phyloP scores from a whole-genome alignment of 257 asterid genomes.

The Plantago elongata region DNA sequence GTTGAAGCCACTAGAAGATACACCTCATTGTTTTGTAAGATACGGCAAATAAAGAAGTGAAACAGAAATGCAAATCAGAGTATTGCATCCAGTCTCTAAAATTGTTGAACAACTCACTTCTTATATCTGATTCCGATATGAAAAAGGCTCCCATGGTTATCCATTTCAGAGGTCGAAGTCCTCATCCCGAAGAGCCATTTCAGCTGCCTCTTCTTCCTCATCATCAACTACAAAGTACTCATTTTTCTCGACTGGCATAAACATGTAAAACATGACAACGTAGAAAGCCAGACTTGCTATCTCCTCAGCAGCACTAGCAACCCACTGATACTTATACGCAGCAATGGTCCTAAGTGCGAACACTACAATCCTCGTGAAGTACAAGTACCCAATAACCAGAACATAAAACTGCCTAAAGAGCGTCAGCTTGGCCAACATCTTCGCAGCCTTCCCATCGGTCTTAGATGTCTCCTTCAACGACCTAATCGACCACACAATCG shows the following conservation, averaged over 20 bases:
- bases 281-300: slow-evolving; percentile 72
- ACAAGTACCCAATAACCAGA: slow-evolving; percentile 77
- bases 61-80: not conserved
- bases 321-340: slow-evolving; percentile 75
- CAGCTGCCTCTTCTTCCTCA: slow-evolving; percentile 86
- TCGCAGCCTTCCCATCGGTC: slow-evolving; percentile 87
- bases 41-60: not conserved
- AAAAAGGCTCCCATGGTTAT: no score
- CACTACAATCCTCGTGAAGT: slow-evolving; percentile 84
- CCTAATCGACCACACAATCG: slow-evolving; percentile 90
- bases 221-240: slow-evolving; percentile 78
- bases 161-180: slow-evolving; percentile 1
- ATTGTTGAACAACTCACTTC: not conserved
- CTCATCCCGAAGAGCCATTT: slow-evolving; percentile 7
- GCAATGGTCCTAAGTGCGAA: slow-evolving; percentile 78
- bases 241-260: slow-evolving; percentile 76
- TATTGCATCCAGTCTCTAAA: not conserved
- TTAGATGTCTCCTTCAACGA: slow-evolving; percentile 75
- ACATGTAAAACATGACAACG: slow-evolving; percentile 59
- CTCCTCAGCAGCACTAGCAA: slow-evolving; percentile 72
- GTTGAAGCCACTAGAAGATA: not conserved
- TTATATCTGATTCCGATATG: no score
- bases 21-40: not conserved
- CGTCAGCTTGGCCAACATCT: slow-evolving; percentile 79
- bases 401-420: slow-evolving; percentile 73